Conservation (phyloP, 2,329 filamentous ascomycete species). For the Cercospora zeae-maydis region DNA sequence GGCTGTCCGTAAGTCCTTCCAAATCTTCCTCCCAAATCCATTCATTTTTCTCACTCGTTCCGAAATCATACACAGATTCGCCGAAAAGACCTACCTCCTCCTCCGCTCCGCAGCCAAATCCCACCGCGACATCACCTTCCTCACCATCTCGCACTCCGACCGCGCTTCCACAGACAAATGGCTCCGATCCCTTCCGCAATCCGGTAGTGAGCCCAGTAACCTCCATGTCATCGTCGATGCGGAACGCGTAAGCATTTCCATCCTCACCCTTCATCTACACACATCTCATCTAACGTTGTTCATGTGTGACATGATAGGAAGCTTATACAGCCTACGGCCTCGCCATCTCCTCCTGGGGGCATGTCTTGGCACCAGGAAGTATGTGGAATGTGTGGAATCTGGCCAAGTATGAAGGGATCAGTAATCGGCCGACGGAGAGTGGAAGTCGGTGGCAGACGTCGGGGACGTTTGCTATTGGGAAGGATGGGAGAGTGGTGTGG, state of each 20-base stretch:
- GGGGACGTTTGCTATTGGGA: slow-evolving; percentile 61
- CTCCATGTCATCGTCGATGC: slow-evolving; percentile 58
- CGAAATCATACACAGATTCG: slow-evolving; percentile 48
- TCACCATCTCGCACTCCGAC: slow-evolving; percentile 61
- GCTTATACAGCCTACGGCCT: slow-evolving; percentile 59
- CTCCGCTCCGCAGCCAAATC: slow-evolving; percentile 53
- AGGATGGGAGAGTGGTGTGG: slow-evolving; percentile 53
- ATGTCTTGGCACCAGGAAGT: slow-evolving; percentile 58
- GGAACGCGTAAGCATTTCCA: not conserved
- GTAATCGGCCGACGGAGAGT: slow-evolving; percentile 62
- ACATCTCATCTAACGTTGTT: no score
- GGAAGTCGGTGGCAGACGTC: slow-evolving; percentile 66
- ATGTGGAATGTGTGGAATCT: slow-evolving; percentile 57
- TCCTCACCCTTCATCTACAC: not conserved
- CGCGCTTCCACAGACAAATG: slow-evolving; percentile 54
- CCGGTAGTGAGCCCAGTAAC: slow-evolving; percentile 55
- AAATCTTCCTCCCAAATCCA: no score
- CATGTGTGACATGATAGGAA: slow-evolving; percentile 45
- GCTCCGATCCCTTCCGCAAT: slow-evolving; percentile 44
- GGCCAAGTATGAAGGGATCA: slow-evolving; percentile 61
- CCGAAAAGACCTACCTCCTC: slow-evolving; percentile 44
- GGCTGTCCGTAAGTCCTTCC: slow-evolving; percentile 56
- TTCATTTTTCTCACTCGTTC: no score
- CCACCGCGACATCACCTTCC: slow-evolving; percentile 52
- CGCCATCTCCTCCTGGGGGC: slow-evolving; percentile 58